These are phyloP conservation scores for Bryopsis sp. DNA, from an alignment of 139 green algal species.

Conservation along the genomic window DNA sequence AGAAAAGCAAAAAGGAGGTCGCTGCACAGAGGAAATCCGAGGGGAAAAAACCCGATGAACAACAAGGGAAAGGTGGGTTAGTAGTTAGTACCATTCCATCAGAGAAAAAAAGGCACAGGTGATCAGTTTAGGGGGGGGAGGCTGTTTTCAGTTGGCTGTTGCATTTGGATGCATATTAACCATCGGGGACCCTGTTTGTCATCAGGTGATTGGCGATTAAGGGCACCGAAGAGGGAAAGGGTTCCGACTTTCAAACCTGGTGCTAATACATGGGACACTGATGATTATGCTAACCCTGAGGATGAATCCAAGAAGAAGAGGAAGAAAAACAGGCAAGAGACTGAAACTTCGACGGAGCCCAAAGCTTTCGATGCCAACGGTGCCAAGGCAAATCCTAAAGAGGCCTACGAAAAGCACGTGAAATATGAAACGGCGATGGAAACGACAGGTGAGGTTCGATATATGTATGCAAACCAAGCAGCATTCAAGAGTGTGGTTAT, in stretches of 20 bases:
- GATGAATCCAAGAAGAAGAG: constrained; percentile 6
- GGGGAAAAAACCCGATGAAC: too few relatives aligned
- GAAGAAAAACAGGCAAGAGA: constrained; percentile 9
- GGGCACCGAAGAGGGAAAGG: constrained; percentile 28
- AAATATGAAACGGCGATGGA: constrained; percentile 21
- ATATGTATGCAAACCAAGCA: neutral
- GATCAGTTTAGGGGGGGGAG: too few relatives aligned
- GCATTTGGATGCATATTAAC: too few relatives aligned
- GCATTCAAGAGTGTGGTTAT: too few relatives aligned
- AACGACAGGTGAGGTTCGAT: constrained; percentile 5
- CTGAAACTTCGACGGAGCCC: neutral
- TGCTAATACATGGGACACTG: constrained; percentile 78
- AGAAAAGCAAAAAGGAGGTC: constrained; percentile 21
- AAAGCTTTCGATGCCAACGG: constrained; percentile 4
- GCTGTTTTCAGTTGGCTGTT: too few relatives aligned
- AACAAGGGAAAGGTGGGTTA: too few relatives aligned
- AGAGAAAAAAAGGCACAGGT: too few relatives aligned
- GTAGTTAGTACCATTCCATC: too few relatives aligned
- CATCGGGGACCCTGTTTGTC: too few relatives aligned
- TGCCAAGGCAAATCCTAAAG: constrained; percentile 25
- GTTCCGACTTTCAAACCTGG: constrained; percentile 68
- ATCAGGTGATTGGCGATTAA: constrained; percentile 50
- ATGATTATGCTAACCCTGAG: constrained; percentile 36
- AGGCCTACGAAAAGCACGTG: constrained; percentile 19
- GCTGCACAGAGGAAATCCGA: neutral